Evolutionary conservation across 495 filamentous ascomycete species (phyloP), one percentile per base, ranked within the genome.

Genomic region (Tetracladium setigerum): DNA sequence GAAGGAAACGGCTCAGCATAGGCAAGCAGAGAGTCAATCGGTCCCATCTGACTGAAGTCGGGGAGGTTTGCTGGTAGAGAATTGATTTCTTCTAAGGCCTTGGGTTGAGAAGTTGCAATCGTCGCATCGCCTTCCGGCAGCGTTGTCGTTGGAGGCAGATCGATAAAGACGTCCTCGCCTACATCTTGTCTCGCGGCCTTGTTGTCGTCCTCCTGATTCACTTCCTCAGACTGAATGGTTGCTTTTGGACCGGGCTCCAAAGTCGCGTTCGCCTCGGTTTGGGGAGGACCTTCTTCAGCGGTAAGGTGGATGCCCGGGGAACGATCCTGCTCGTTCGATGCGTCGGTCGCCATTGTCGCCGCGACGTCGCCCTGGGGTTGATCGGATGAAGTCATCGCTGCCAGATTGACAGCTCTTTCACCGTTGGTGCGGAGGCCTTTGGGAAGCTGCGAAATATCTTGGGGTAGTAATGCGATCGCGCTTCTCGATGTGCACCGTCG

Each of bases 371-470:
- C n/a, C 1, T 19, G 15, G 10, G 41, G 11, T 31, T 30, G 17
- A 30, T 49, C 38, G 50, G 56, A 50, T 56, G 58, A 58, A 44
- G 55, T 61, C 58, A 58, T 58, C 53, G 47, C 53, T 58, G 58
- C 55, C 58, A 47, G 50, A 47, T 41, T 33, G 52, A 61, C 58
- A 61, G 53, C 58, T 61, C 58, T 27, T 61, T 50, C 58, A 58
- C 58, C 56, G 53, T 44, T 27, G 44, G 22, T 17, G 24, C 32
- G 31, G 37, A 38, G 12, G 30, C 30, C 46, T 41, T 24, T 12
- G 12, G 44, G 42, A 34, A 32, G 42, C 22, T 13, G 42, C 17
- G 42, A 15, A 18, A 19, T 38, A 4, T 34, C 9, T 15, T 32
- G 19, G 11, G 22, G 3, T 27, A 7, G 22, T n/a, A 27, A 27